Evolutionary conservation across 2,329 filamentous ascomycete genomes (phyloP).

Genomic region (Colletotrichum orchidophilum): DNA sequence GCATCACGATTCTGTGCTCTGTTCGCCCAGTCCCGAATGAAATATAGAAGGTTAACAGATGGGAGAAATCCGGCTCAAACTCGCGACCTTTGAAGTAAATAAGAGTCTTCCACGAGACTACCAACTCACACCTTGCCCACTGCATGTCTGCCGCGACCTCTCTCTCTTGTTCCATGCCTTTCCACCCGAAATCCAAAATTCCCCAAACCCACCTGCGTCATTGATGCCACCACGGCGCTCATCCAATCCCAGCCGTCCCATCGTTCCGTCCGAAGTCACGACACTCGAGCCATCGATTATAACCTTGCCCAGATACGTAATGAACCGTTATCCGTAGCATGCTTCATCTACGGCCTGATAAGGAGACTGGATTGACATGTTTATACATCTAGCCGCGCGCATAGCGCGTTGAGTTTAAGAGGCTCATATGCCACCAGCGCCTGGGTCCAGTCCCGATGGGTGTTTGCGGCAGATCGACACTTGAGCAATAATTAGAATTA

Average conservation of each 20-base stretch:
- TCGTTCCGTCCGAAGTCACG: neutral
- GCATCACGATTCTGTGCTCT: neutral
- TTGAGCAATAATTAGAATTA: neutral
- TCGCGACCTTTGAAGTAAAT: neutral
- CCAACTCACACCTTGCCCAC: neutral
- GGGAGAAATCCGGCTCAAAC: neutral
- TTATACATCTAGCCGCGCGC: neutral
- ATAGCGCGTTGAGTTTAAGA: neutral
- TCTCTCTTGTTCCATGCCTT: slow-evolving; percentile 3
- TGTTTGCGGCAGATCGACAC: neutral
- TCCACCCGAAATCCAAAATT: neutral
- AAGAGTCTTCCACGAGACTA: too few species aligned
- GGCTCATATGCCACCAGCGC: neutral
- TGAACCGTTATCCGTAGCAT: neutral
- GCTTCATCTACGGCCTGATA: neutral
- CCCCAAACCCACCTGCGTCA: neutral
- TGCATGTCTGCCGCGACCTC: neutral
- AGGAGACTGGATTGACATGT: too few species aligned
- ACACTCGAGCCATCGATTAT: neutral
- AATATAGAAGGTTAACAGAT: neutral
- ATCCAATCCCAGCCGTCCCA: slow-evolving; percentile 19
- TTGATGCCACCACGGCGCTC: slow-evolving; percentile 2
- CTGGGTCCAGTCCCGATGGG: neutral
- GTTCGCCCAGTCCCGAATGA: neutral
- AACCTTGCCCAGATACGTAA: neutral